Evolutionary conservation across 176 grass and related monocot species (phyloP), one percentile per base, ranked within the genome.

Genomic region (Dendrocalamus sinicus): DNA sequence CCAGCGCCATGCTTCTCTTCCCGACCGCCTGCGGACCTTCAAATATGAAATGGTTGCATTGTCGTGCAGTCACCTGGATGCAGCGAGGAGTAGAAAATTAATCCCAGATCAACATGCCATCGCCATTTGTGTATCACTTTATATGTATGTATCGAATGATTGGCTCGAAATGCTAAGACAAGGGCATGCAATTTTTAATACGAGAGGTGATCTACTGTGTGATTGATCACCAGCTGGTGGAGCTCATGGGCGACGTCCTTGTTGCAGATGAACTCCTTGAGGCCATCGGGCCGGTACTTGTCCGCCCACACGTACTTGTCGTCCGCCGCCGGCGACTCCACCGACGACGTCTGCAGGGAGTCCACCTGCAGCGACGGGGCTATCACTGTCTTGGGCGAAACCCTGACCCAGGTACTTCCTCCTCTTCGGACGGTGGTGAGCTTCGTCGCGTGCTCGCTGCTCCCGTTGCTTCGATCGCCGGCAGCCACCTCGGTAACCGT

Each of bases 201-300:
- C 45, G 45, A 12, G 10, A 12, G 45, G 45, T 47, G 11, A 47
- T 47, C 45, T 10, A 47, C 45, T 17, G 17, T 20, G 64, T 20
- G 20, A 63, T 55, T 76, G 74, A 24, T 75, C 53, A 92, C 90
- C 92, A 90, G 72, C 55, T 69, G 77, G 66, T 78, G 53, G 64
- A 94, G 89, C 68, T 86, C 69, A 10, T 11, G 16, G 9, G 87
- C 88, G 60, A 68, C 61, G 54, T 61, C 24, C 40, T 70, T 91
- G 86, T 92, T 88, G 78, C 92, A 94, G 82, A 92, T 92, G 92
- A 94, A 94, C 32, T 90, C 67, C 16, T 9, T 46, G 73, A 94
- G 79, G 41, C 75, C n/a, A 62, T 0, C 86, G 41, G 92, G 92
- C 23, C 81, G 85, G 41, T 94, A 86, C 72, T 86, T 94, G 67